Conservation (phyloP, 2,329 filamentous ascomycete species). For the Dothideomycetes sp. region DNA sequence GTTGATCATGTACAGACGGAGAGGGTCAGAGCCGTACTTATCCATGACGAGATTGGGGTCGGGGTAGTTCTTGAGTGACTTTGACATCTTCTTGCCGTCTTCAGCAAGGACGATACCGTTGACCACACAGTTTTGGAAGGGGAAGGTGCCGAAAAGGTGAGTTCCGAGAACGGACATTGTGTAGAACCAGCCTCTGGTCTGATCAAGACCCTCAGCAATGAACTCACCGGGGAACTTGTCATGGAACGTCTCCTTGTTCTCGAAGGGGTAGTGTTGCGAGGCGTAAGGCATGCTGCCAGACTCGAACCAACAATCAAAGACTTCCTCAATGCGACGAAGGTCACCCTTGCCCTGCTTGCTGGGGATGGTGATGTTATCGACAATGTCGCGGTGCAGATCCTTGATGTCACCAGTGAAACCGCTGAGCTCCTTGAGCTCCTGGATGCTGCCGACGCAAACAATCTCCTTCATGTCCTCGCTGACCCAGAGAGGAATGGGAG, state of each 20-base stretch:
- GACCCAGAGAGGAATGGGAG: slow-evolving; percentile 83
- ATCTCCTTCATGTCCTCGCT: slow-evolving; percentile 82
- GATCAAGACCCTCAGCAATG: slow-evolving; percentile 86
- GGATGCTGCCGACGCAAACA: slow-evolving; percentile 75
- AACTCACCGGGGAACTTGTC: slow-evolving; percentile 84
- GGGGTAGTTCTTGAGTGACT: slow-evolving; percentile 91
- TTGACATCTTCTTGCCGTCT: slow-evolving; percentile 98
- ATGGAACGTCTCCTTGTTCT: slow-evolving; percentile 69
- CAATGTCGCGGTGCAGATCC: slow-evolving; percentile 85
- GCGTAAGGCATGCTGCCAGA: slow-evolving; percentile 94
- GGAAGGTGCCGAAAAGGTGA: slow-evolving; percentile 72
- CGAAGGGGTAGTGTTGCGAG: slow-evolving; percentile 84
- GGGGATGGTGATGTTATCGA: slow-evolving; percentile 90
- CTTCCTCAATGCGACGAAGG: slow-evolving; percentile 73
- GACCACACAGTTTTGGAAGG: slow-evolving; percentile 94
- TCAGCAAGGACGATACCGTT: slow-evolving; percentile 91
- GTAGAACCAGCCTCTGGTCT: slow-evolving; percentile 96
- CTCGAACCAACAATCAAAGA: slow-evolving; percentile 97
- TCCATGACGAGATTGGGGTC: slow-evolving; percentile 76
- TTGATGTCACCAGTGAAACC: slow-evolving; percentile 75
- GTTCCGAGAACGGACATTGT: slow-evolving; percentile 81
- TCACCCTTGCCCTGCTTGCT: slow-evolving; percentile 77
- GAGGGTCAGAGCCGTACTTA: slow-evolving; percentile 82
- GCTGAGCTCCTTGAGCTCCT: slow-evolving; percentile 74
- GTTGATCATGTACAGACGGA: slow-evolving; percentile 93